These are phyloP conservation scores for Gaeumannomyces tritici DNA, from an alignment of 2,329 filamentous ascomycete species.

Conservation along the genomic window DNA sequence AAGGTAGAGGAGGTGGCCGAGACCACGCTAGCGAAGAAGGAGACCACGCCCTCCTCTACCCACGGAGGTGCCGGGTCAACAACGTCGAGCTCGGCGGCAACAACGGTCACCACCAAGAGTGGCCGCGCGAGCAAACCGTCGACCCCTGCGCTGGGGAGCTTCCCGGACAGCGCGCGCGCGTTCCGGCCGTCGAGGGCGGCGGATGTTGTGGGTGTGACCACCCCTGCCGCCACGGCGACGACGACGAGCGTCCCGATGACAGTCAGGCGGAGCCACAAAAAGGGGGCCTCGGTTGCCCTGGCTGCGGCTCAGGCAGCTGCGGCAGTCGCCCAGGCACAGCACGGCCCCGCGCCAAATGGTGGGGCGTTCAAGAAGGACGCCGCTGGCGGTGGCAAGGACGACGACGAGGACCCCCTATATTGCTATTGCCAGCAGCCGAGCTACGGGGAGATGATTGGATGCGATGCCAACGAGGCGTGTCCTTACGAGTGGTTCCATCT, in stretches of 20 bases:
- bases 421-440: conserved; percentile 74
- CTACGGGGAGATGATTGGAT: conserved; percentile 79
- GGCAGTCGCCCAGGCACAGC: conserved; percentile 12
- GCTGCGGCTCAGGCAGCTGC: conserved; percentile 23
- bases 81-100: conserved; percentile 14
- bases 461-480: conserved; percentile 59
- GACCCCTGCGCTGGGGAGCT: conserved; percentile 50
- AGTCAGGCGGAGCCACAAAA: conserved; percentile 51
- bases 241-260: conserved; percentile 13
- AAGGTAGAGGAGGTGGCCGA: conserved; percentile 28
- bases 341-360: conserved; percentile 14
- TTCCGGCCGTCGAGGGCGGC: conserved; percentile 43
- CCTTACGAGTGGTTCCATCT: conserved; percentile 77
- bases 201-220: conserved; percentile 15
- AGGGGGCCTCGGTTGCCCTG: conserved; percentile 33
- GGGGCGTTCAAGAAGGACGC: neutral
- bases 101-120: conserved; percentile 49
- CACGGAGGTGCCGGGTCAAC: conserved; percentile 6
- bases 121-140: conserved; percentile 58
- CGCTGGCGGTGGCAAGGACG: conserved; percentile 13
- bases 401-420: conserved; percentile 63
- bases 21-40: conserved; percentile 27
- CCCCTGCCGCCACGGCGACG: conserved; percentile 4
- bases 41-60: conserved; percentile 26
- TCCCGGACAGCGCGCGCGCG: conserved; percentile 42